These are phyloP conservation scores for Galerina sulciceps DNA, from an alignment of 768 basidiomycete genomes.

Conservation along the genomic window DNA sequence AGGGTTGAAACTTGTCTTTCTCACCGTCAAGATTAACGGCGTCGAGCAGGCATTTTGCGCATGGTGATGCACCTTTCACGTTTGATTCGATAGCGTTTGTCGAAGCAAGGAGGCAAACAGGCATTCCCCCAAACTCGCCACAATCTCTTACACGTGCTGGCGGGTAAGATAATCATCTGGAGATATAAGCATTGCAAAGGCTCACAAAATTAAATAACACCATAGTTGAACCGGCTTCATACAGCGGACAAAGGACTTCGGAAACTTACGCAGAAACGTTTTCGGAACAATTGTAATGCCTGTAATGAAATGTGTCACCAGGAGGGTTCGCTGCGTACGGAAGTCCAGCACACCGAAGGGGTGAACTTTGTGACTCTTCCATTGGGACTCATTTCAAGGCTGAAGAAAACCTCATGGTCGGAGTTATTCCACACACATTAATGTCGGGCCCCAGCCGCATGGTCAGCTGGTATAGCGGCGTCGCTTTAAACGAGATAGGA, in stretches of 20 bases:
- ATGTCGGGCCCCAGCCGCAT: constrained; percentile 18
- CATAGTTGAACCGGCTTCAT: not conserved
- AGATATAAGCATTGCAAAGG: constrained; percentile 7
- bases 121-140: constrained; percentile 8
- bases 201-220: constrained; percentile 6
- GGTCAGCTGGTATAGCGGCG: constrained; percentile 15
- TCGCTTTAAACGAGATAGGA: not conserved
- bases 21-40: constrained; percentile 11
- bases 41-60: constrained; percentile 23
- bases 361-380: not conserved
- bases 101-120: constrained; percentile 18
- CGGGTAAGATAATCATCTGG: constrained; percentile 7
- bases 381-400: constrained; percentile 4
- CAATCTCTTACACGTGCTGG: constrained; percentile 15
- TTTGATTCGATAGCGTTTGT: constrained; percentile 17
- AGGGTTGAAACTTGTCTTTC: constrained; percentile 13
- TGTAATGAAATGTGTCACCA: constrained; percentile 22
- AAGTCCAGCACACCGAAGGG: not conserved
- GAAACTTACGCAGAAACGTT: constrained; percentile 9
- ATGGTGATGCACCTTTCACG: constrained; percentile 23
- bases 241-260: constrained; percentile 3
- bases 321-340: constrained; percentile 7
- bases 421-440: constrained; percentile 17
- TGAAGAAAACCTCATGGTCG: constrained; percentile 14
- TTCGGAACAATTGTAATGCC: constrained; percentile 20